phyloP scores from a whole-genome alignment of 352 stramenopile genomes.

The Hyaloperonospora arabidopsidis region DNA sequence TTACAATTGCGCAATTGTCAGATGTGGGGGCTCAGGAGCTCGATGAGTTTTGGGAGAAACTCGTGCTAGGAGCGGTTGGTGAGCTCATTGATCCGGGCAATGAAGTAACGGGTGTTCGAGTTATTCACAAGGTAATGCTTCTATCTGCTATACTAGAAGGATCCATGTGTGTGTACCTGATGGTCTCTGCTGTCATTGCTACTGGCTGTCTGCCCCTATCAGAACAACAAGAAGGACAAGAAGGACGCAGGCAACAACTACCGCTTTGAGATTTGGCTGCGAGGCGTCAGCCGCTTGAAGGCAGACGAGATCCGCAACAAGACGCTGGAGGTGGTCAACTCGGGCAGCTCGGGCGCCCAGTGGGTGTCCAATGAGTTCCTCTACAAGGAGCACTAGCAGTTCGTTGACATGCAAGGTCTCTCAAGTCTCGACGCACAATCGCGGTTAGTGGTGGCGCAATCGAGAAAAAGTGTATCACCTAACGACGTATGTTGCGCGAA shows the following conservation, averaged over 20 bases:
- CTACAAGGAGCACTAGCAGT: conserved; percentile 73
- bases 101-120: conserved; percentile 86
- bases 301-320: conserved; percentile 72
- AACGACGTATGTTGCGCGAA: too few species aligned
- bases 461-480: too few species aligned
- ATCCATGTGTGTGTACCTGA: not conserved
- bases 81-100: conserved; percentile 81
- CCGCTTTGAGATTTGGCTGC: conserved; percentile 82
- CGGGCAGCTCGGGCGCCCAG: conserved; percentile 32
- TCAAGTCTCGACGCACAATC: not conserved
- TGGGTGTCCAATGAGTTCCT: conserved; percentile 61
- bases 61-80: conserved; percentile 86
- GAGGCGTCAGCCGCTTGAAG: conserved; percentile 42
- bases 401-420: too few species aligned
- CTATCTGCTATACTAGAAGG: not conserved
- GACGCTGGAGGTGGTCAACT: conserved; percentile 65
- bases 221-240: conserved; percentile 87
- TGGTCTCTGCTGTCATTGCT: not conserved
- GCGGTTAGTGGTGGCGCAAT: not conserved
- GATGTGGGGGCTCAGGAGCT: conserved; percentile 67
- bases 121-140: conserved; percentile 80
- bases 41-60: conserved; percentile 85
- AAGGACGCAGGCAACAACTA: conserved; percentile 79
- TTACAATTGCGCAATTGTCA: conserved; percentile 16
- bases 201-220: not conserved